These are phyloP conservation scores for Fusarium sp. DNA, from an alignment of 2,329 filamentous ascomycete species.

Conservation along the genomic window DNA sequence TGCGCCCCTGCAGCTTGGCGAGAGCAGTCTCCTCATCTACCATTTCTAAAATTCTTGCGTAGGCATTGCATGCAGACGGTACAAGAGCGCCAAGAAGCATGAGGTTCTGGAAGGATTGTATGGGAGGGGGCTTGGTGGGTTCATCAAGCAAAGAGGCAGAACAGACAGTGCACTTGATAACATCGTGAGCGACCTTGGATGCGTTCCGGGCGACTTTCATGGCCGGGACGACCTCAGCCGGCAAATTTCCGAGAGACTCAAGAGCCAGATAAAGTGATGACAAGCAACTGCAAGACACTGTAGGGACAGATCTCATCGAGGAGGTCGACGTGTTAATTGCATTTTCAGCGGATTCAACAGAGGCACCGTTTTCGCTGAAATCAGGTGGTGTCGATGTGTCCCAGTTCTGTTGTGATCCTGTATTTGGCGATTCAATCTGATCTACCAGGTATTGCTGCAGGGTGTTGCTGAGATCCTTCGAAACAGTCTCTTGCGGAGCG, in stretches of 20 bases:
- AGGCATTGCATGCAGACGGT: slow-evolving; percentile 69
- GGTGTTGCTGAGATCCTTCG: slow-evolving; percentile 49
- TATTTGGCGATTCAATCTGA: slow-evolving; percentile 34
- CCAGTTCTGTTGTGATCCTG: slow-evolving; percentile 22
- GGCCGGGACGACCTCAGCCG: slow-evolving; percentile 59
- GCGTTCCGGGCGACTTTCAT: slow-evolving; percentile 63
- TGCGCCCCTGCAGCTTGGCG: slow-evolving; percentile 58
- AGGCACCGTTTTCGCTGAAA: slow-evolving; percentile 44
- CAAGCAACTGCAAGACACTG: slow-evolving; percentile 60
- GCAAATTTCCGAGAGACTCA: slow-evolving; percentile 62
- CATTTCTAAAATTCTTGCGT: slow-evolving; percentile 66
- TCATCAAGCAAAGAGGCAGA: slow-evolving; percentile 55
- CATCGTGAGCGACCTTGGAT: slow-evolving; percentile 62
- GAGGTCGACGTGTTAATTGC: slow-evolving; percentile 5
- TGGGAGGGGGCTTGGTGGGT: slow-evolving; percentile 52
- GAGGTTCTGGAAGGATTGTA: slow-evolving; percentile 67
- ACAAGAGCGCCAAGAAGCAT: slow-evolving; percentile 71
- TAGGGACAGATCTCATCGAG: slow-evolving; percentile 46
- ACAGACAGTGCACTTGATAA: slow-evolving; percentile 65
- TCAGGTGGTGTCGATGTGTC: slow-evolving; percentile 37
- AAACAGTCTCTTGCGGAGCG: slow-evolving; percentile 42
- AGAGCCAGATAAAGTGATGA: slow-evolving; percentile 64
- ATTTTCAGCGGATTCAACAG: slow-evolving; percentile 33
- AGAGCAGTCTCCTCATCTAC: slow-evolving; percentile 64
- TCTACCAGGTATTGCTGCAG: slow-evolving; percentile 45